Percentiles rank a stretch among this genome's conserved stretches.
Conservation (phyloP, 2,329 filamentous ascomycete species). For the Neonectria faginata region DNA sequence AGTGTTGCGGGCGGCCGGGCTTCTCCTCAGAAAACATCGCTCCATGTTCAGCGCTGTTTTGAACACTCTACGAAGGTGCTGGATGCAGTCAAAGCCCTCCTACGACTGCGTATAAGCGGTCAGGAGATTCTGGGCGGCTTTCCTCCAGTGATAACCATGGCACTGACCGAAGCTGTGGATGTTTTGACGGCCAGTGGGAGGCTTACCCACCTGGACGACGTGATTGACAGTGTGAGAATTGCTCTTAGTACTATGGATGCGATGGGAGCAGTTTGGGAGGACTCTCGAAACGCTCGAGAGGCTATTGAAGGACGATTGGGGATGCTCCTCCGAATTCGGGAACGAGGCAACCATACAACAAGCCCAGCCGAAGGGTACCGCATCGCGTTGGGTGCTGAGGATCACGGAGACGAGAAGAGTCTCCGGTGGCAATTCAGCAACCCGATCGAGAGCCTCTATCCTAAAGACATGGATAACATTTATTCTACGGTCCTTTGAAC, state of each 20-base stretch:
- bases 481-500: slow-evolving; percentile 47
- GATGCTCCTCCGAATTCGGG: slow-evolving; percentile 50
- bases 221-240: slow-evolving; percentile 65
- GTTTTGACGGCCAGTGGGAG: slow-evolving; percentile 71
- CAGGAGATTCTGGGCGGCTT: slow-evolving; percentile 56
- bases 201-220: slow-evolving; percentile 61
- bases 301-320: slow-evolving; percentile 57
- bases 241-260: slow-evolving; percentile 67
- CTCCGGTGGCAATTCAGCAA: slow-evolving; percentile 52
- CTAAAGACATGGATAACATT: slow-evolving; percentile 53
- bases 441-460: slow-evolving; percentile 51
- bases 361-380: slow-evolving; percentile 48
- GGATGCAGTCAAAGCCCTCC: slow-evolving; percentile 57
- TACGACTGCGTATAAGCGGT: slow-evolving; percentile 50
- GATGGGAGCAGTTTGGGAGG: slow-evolving; percentile 70
- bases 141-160: slow-evolving; percentile 72
- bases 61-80: slow-evolving; percentile 66
- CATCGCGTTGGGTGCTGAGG: slow-evolving; percentile 46
- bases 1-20: slow-evolving; percentile 56
- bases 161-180: slow-evolving; percentile 73
- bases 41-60: slow-evolving; percentile 61
- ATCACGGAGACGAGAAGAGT: slow-evolving; percentile 44
- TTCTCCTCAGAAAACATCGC: slow-evolving; percentile 53
- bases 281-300: slow-evolving; percentile 62
- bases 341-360: slow-evolving; percentile 46